Conservation (phyloP, 257 asterid genomes). For the Cinchona pubescens region DNA sequence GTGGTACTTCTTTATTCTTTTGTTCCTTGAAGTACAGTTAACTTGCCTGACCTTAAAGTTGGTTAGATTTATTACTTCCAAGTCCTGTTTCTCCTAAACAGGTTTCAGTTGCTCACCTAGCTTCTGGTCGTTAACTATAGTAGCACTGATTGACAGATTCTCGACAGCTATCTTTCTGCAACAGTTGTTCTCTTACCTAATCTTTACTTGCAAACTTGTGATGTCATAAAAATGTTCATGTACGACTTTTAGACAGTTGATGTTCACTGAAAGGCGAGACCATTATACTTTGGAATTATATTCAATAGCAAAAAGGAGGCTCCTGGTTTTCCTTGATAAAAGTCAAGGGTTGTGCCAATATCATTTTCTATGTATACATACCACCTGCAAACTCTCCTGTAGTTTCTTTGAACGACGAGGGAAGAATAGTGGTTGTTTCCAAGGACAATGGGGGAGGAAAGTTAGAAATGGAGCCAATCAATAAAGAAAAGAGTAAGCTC, state of each 20-base stretch:
- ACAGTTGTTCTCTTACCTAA: too few relatives aligned
- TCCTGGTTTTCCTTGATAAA: neutral
- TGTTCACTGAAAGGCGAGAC: neutral
- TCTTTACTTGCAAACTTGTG: neutral
- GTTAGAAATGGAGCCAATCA: conserved; percentile 62
- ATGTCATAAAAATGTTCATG: neutral
- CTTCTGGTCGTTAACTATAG: too few relatives aligned
- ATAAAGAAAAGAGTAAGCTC: conserved; percentile 73
- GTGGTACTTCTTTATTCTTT: neutral
- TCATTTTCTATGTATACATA: neutral
- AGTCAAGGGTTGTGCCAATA: neutral
- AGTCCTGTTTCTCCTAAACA: neutral
- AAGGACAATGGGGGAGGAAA: conserved; percentile 47
- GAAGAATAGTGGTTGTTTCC: conserved; percentile 65
- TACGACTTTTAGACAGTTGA: too few relatives aligned
- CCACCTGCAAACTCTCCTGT: conserved; percentile 33
- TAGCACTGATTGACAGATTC: neutral
- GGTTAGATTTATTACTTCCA: neutral
- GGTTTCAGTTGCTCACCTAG: neutral
- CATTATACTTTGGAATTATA: neutral
- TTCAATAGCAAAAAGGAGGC: neutral
- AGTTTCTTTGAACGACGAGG: conserved; percentile 77
- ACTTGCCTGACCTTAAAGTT: neutral
- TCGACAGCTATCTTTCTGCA: neutral
- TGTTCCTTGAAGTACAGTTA: too few relatives aligned